Percentiles rank a stretch among this genome's conserved stretches.
These are phyloP conservation scores for Noccaea bulbosa DNA, from an alignment of 345 rosid genomes.

Conservation along the genomic window DNA sequence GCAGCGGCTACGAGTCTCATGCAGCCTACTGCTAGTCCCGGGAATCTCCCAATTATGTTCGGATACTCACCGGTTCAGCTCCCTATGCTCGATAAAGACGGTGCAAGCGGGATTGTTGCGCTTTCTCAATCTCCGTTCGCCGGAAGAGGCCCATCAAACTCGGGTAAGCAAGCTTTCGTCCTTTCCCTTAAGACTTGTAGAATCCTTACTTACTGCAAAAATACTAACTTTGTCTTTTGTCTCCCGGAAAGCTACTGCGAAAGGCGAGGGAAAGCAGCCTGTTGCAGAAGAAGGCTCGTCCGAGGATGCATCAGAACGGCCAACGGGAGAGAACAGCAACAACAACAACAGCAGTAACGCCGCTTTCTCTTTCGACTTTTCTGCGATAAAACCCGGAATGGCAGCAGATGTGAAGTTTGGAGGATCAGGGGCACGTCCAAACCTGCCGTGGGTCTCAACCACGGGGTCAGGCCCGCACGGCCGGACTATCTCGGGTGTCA, in stretches of 20 bases:
- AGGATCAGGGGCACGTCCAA: constrained; percentile 84
- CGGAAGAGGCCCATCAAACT: constrained; percentile 57
- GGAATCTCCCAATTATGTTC: constrained; percentile 66
- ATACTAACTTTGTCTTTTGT: not conserved
- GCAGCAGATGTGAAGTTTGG: constrained; percentile 84
- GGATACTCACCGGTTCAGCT: constrained; percentile 86
- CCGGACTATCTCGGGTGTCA: constrained; percentile 86
- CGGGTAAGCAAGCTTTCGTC: constrained; percentile 47
- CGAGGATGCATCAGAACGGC: constrained; percentile 56
- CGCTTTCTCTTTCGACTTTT: constrained; percentile 58
- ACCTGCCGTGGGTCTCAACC: constrained; percentile 96
- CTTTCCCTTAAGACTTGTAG: not conserved
- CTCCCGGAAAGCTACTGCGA: constrained; percentile 45
- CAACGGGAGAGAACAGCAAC: constrained; percentile 49
- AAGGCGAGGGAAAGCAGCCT: constrained; percentile 73
- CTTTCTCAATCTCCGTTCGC: constrained; percentile 61
- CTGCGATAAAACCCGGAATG: constrained; percentile 88
- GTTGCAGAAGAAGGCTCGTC: constrained; percentile 75
- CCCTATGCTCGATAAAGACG: constrained; percentile 81
- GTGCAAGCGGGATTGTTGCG: constrained; percentile 66
- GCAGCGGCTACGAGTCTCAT: constrained; percentile 52
- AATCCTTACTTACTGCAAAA: not conserved
- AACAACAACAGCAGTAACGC: constrained; percentile 21
- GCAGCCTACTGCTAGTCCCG: constrained; percentile 55
- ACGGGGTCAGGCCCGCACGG: constrained; percentile 86